phyloP scores from a whole-genome alignment of 306 rosid species.

The Hylodesmum podocarpum region DNA sequence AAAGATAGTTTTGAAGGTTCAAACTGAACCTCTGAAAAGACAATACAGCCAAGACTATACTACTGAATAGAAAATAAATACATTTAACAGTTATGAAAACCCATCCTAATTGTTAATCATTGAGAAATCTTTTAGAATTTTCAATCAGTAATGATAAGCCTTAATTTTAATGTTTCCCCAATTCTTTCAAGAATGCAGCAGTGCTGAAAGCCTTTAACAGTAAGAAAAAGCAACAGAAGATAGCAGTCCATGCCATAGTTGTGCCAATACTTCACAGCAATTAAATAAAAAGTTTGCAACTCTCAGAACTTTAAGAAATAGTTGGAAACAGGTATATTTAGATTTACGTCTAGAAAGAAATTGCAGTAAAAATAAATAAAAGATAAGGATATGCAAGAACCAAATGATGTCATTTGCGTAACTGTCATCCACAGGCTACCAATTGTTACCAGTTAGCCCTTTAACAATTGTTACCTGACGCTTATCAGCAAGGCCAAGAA shows the following conservation, averaged over 20 bases:
- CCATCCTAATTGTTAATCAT: not conserved
- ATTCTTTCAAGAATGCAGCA: conserved; percentile 9
- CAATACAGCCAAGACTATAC: too few species aligned
- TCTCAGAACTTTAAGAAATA: not conserved
- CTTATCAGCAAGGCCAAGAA: conserved; percentile 96
- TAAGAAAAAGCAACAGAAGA: not conserved
- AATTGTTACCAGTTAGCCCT: too few species aligned
- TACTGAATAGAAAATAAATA: too few species aligned
- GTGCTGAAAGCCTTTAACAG: not conserved
- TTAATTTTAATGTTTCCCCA: not conserved
- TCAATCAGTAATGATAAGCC: not conserved
- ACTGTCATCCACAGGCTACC: too few species aligned
- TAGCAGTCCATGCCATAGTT: not conserved
- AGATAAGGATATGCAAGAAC: not conserved
- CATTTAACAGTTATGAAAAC: not conserved
- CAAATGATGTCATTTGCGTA: not conserved
- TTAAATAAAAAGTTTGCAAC: not conserved
- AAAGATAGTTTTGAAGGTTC: too few species aligned
- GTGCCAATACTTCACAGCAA: not conserved
- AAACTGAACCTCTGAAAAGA: too few species aligned
- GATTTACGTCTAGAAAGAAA: not conserved
- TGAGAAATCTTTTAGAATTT: not conserved
- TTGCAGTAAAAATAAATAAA: not conserved
- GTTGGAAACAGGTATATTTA: not conserved
- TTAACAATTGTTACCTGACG: conserved; percentile 63